Conservation (phyloP, 345 rosid species). For the Populus nigra region DNA sequence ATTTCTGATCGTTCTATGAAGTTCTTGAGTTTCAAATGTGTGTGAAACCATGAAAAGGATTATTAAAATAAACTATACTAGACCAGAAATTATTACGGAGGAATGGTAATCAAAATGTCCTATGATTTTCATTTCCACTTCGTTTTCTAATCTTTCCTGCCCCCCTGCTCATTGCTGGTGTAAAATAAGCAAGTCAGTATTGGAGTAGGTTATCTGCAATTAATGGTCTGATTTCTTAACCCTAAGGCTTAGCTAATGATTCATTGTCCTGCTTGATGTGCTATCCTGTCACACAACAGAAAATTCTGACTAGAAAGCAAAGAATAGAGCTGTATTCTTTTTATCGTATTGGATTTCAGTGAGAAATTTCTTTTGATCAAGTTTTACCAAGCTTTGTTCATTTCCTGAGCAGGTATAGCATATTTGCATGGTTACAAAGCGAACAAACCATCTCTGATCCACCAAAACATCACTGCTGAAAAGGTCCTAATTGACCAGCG, state of each 20-base stretch:
- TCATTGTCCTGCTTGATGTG: neutral
- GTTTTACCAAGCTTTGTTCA: neutral
- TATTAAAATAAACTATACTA: neutral
- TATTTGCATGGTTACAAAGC: constrained; percentile 21
- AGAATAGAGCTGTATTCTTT: neutral
- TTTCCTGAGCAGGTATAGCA: constrained; percentile 22
- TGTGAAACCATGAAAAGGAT: neutral
- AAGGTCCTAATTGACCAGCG: constrained; percentile 26
- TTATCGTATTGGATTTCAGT: neutral
- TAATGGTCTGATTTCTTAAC: neutral
- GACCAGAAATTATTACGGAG: too few species aligned
- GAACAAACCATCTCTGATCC: constrained; percentile 24
- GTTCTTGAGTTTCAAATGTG: neutral
- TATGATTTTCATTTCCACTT: neutral
- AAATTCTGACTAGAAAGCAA: neutral
- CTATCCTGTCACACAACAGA: neutral
- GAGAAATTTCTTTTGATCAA: neutral
- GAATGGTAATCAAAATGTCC: neutral
- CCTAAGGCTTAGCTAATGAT: neutral
- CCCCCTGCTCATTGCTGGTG: neutral
- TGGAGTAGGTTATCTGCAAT: neutral
- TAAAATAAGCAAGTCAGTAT: neutral
- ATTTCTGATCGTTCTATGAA: neutral
- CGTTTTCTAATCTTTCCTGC: neutral
- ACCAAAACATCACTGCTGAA: constrained; percentile 27